These are phyloP conservation scores for Lactarius pseudohatsudake DNA, from an alignment of 768 basidiomycete species.

Conservation along the genomic window DNA sequence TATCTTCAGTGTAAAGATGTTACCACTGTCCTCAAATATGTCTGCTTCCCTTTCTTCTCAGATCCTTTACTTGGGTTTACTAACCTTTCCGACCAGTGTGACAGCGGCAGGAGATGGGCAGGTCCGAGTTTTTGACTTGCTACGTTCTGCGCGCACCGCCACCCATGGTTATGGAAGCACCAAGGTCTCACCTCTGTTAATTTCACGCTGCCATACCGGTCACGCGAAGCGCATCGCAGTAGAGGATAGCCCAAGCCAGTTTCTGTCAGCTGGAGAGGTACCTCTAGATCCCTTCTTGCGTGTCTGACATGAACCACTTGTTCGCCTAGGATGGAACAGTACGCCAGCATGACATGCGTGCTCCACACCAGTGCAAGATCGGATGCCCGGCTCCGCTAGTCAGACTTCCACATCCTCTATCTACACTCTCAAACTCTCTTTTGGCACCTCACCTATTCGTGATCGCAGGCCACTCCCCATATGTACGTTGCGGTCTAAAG, in stretches of 20 bases:
- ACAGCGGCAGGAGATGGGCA: conserved; percentile 76
- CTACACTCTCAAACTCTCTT: conserved; percentile 71
- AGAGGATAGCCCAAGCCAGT: conserved; percentile 74
- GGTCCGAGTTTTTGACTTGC: conserved; percentile 75
- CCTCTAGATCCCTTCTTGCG: conserved; percentile 28
- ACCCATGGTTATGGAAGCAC: not conserved
- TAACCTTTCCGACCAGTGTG: conserved; percentile 42
- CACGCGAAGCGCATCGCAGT: conserved; percentile 79
- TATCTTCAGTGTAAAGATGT: conserved; percentile 81
- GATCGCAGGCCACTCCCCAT: conserved; percentile 77
- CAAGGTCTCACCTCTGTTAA: conserved; percentile 34
- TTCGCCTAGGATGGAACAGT: conserved; percentile 74
- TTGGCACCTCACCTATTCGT: conserved; percentile 82
- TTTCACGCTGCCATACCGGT: conserved; percentile 66
- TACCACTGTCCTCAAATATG: conserved; percentile 79
- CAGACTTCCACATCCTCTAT: conserved; percentile 62
- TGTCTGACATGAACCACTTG: conserved; percentile 32
- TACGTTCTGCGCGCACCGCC: not conserved
- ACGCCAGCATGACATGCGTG: conserved; percentile 82
- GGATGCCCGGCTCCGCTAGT: conserved; percentile 74
- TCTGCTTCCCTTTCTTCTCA: conserved; percentile 38
- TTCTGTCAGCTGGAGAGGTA: conserved; percentile 80
- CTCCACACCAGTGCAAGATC: conserved; percentile 59
- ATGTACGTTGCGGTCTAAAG: conserved; percentile 47
- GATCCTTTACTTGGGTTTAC: conserved; percentile 18